Conservation (phyloP, 768 basidiomycete species). For the Crassisporium funariophilum region DNA sequence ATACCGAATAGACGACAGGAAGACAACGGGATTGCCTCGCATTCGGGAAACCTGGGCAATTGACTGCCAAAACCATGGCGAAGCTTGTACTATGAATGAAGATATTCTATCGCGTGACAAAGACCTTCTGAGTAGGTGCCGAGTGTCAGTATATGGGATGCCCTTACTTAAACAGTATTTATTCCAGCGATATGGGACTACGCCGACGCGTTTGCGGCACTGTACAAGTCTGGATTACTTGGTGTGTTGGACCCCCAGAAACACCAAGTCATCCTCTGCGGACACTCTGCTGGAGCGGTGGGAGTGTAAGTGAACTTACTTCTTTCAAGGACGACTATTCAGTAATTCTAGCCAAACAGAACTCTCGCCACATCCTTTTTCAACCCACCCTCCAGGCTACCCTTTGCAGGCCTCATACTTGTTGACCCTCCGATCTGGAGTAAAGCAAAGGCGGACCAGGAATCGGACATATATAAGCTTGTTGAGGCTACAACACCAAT, state of each 20-base stretch:
- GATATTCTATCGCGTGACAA: constrained; percentile 19
- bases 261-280: constrained; percentile 29
- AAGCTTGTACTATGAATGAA: constrained; percentile 37
- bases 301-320: constrained; percentile 23
- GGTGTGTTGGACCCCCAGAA: constrained; percentile 21
- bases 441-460: constrained; percentile 19
- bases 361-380: constrained; percentile 25
- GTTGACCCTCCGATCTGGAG: constrained; percentile 28
- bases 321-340: background rate
- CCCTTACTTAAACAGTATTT: background rate
- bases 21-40: constrained; percentile 3
- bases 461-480: constrained; percentile 28
- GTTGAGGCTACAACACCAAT: constrained; percentile 24
- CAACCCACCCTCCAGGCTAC: constrained; percentile 29
- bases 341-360: constrained; percentile 9
- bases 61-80: constrained; percentile 42
- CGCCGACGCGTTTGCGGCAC: constrained; percentile 28
- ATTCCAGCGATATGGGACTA: constrained; percentile 31
- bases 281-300: constrained; percentile 34
- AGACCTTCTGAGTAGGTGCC: constrained; percentile 18
- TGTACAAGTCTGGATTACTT: constrained; percentile 28
- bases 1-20: constrained; percentile 26
- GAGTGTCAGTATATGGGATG: background rate
- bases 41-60: constrained; percentile 39
- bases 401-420: constrained; percentile 27